Percentiles rank a stretch among this genome's conserved stretches.
Evolutionary conservation across 108 stramenopile species (phyloP).

Genomic region (Skeletonema tropicum): DNA sequence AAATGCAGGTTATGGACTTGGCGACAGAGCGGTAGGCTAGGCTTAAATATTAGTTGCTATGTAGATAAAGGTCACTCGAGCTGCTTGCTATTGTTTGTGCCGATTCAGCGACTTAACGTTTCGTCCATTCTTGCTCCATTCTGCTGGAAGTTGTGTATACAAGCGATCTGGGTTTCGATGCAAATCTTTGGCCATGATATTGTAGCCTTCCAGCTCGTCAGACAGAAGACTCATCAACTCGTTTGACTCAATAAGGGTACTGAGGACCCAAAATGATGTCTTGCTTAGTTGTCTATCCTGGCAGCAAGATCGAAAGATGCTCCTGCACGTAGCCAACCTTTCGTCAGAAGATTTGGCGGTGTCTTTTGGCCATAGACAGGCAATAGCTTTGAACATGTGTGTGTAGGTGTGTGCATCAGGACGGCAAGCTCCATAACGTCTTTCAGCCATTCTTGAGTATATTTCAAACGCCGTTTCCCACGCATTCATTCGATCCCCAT

Average conservation of each 20-base stretch:
- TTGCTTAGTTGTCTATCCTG: conserved; percentile 35
- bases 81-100: conserved; percentile 14
- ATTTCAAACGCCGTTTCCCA: conserved; percentile 23
- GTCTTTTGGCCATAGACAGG: conserved; percentile 8
- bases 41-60: conserved; percentile 4
- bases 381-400: conserved; percentile 43
- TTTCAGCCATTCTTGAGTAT: conserved; percentile 30
- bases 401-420: conserved; percentile 46
- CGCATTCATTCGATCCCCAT: conserved; percentile 15
- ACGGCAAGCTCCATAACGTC: conserved; percentile 7
- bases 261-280: conserved; percentile 31
- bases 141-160: conserved; percentile 20
- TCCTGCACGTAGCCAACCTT: conserved; percentile 21
- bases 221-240: conserved; percentile 21
- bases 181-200: conserved; percentile 22
- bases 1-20: background rate
- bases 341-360: conserved; percentile 4
- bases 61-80: background rate
- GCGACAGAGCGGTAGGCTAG: background rate
- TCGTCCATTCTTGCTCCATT: conserved; percentile 41
- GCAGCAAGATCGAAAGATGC: conserved; percentile 36
- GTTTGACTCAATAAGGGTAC: conserved; percentile 6
- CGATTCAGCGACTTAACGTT: conserved; percentile 31
- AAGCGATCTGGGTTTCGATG: conserved; percentile 16
- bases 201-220: conserved; percentile 3